Percentiles rank a stretch among this genome's conserved stretches.
Evolutionary conservation across 768 basidiomycete genomes (phyloP).

Genomic region (Termitomyces sp.): DNA sequence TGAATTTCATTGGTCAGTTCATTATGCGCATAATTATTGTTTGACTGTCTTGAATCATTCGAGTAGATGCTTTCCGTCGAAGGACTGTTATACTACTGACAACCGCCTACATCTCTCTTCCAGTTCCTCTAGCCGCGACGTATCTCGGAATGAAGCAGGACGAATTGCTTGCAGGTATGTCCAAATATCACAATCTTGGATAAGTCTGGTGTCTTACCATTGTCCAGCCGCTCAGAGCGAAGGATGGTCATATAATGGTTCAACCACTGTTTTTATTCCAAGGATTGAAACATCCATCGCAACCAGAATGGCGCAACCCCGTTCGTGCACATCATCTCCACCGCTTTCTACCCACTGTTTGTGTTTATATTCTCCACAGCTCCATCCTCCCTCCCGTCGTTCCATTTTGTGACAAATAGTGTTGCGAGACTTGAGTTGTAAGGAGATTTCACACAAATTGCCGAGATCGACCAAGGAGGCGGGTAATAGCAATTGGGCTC

Average conservation of each 20-base stretch:
- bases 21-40: neutral
- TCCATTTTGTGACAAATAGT: slow-evolving; percentile 48
- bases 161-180: slow-evolving; percentile 32
- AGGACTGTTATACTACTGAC: slow-evolving; percentile 52
- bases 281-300: slow-evolving; percentile 2
- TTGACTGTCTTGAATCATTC: neutral
- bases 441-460: slow-evolving; percentile 1
- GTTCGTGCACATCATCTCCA: slow-evolving; percentile 2
- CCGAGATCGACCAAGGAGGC: slow-evolving; percentile 1
- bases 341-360: neutral
- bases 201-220: neutral
- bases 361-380: slow-evolving; percentile 15
- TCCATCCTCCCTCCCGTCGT: slow-evolving; percentile 41
- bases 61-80: slow-evolving; percentile 51
- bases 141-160: slow-evolving; percentile 50
- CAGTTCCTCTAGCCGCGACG: slow-evolving; percentile 43
- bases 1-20: slow-evolving; percentile 48
- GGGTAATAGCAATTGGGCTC: slow-evolving; percentile 4
- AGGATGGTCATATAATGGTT: slow-evolving; percentile 48
- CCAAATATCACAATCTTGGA: neutral
- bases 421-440: slow-evolving; percentile 42
- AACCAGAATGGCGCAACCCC: slow-evolving; percentile 1
- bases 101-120: slow-evolving; percentile 61
- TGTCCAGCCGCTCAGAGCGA: slow-evolving; percentile 33
- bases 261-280: slow-evolving; percentile 42